Conservation (phyloP, 2,329 filamentous ascomycete genomes). For the Fusarium lyarnte region DNA sequence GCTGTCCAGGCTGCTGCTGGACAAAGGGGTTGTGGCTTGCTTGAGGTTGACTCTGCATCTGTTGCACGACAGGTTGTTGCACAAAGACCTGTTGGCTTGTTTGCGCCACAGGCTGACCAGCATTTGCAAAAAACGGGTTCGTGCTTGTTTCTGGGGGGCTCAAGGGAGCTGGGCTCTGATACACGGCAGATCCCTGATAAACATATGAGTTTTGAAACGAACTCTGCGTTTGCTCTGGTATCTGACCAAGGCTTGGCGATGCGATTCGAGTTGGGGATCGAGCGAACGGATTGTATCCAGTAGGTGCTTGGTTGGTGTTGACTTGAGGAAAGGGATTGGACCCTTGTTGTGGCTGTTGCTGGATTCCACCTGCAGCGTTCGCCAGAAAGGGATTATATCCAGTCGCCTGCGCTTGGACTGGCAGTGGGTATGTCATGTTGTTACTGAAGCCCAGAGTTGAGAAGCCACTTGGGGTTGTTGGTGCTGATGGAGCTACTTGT, state of each 20-base stretch:
- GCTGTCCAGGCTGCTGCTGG: constrained; percentile 39
- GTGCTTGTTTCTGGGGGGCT: constrained; percentile 41
- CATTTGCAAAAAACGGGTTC: constrained; percentile 52
- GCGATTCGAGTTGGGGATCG: constrained; percentile 62
- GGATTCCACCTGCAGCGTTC: constrained; percentile 47
- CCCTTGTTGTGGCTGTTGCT: constrained; percentile 49
- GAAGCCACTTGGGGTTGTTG: constrained; percentile 54
- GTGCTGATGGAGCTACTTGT: constrained; percentile 56
- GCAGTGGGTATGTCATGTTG: constrained; percentile 55
- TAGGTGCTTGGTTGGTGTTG: constrained; percentile 50
- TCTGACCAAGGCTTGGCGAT: constrained; percentile 61
- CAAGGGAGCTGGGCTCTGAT: constrained; percentile 44
- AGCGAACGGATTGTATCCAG: constrained; percentile 59
- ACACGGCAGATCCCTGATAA: constrained; percentile 47
- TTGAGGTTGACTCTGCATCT: constrained; percentile 26
- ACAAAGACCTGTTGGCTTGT: constrained; percentile 42
- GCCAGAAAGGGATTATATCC: constrained; percentile 65
- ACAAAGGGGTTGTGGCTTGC: constrained; percentile 40
- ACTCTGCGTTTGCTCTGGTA: constrained; percentile 62
- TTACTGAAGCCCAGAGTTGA: constrained; percentile 53
- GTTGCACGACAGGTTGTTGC: constrained; percentile 35
- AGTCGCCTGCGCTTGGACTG: constrained; percentile 51
- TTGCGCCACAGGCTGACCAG: constrained; percentile 42
- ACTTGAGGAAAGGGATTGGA: constrained; percentile 46
- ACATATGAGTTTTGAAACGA: constrained; percentile 50